Conservation (phyloP, 2,329 filamentous ascomycete species). For the Aspergillus ochraceoroseus region DNA sequence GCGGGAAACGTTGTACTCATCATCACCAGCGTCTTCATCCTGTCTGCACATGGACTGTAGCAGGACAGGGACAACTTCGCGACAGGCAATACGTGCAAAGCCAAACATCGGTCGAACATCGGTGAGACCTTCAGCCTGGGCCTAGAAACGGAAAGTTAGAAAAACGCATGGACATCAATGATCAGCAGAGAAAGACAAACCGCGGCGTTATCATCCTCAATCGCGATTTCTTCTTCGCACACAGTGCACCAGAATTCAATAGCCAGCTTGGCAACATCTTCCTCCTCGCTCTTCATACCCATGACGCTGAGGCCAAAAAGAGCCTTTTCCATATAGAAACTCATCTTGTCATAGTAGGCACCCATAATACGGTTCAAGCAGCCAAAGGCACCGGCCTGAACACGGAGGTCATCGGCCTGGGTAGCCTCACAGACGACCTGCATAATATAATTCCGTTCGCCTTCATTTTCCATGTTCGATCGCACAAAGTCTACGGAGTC, state of each 20-base stretch:
- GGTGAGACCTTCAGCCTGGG: constrained; percentile 65
- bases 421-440: constrained; percentile 99
- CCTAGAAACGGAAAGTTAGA: constrained; percentile 39
- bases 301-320: constrained; percentile 95
- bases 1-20: constrained; percentile 94
- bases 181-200: constrained; percentile 44
- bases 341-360: constrained; percentile 99
- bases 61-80: constrained; percentile 90
- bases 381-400: constrained; percentile 93
- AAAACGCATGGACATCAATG: not conserved
- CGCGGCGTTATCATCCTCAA: constrained; percentile 92
- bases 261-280: constrained; percentile 95
- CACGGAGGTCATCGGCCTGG: constrained; percentile 81
- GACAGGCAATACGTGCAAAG: constrained; percentile 87
- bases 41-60: constrained; percentile 88
- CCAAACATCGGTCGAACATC: constrained; percentile 92
- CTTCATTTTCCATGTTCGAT: constrained; percentile 98
- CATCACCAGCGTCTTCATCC: constrained; percentile 92
- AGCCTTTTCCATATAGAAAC: constrained; percentile 99
- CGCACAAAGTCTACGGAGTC: constrained; percentile 97
- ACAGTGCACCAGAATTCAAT: constrained; percentile 99
- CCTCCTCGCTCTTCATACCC: constrained; percentile 96
- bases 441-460: constrained; percentile 99
- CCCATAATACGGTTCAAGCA: constrained; percentile 98
- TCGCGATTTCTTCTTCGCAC: constrained; percentile 95